Evolutionary conservation across 768 basidiomycete species (phyloP).

Genomic region (Punctularia strigosozonata): DNA sequence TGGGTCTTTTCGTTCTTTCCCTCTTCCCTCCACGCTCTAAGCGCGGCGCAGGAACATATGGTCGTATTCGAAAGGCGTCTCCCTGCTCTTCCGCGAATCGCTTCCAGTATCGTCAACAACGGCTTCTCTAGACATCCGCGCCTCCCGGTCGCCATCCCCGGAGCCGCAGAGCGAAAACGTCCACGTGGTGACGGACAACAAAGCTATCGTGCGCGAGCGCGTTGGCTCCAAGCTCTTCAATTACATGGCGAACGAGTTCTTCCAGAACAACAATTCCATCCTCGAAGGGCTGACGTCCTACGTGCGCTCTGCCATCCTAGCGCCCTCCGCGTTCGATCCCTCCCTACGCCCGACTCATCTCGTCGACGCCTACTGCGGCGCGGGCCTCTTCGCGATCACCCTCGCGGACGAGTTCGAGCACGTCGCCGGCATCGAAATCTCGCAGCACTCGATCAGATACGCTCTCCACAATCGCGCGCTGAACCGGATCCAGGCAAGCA

Average conservation of each 20-base stretch:
- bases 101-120: conserved; percentile 20
- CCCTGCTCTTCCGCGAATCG: conserved; percentile 84
- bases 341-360: conserved; percentile 55
- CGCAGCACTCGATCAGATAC: conserved; percentile 53
- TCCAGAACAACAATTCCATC: conserved; percentile 97
- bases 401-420: conserved; percentile 62
- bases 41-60: conserved; percentile 48
- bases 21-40: not conserved
- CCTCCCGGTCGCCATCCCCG: conserved; percentile 13
- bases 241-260: conserved; percentile 82
- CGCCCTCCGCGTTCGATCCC: conserved; percentile 6
- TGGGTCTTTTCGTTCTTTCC: conserved; percentile 20
- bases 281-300: conserved; percentile 76
- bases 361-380: conserved; percentile 91
- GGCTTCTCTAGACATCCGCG: conserved; percentile 8
- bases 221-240: conserved; percentile 78
- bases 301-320: conserved; percentile 65
- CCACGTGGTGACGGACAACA: conserved; percentile 59
- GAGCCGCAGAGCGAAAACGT: conserved; percentile 10
- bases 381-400: conserved; percentile 78
- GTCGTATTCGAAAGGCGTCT: conserved; percentile 79
- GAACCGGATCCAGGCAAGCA: conserved; percentile 43
- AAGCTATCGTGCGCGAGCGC: conserved; percentile 67
- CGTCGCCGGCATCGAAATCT: conserved; percentile 87
- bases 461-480: conserved; percentile 57